phyloP scores from a whole-genome alignment of 768 basidiomycete genomes.

The Mycena galericulata region DNA sequence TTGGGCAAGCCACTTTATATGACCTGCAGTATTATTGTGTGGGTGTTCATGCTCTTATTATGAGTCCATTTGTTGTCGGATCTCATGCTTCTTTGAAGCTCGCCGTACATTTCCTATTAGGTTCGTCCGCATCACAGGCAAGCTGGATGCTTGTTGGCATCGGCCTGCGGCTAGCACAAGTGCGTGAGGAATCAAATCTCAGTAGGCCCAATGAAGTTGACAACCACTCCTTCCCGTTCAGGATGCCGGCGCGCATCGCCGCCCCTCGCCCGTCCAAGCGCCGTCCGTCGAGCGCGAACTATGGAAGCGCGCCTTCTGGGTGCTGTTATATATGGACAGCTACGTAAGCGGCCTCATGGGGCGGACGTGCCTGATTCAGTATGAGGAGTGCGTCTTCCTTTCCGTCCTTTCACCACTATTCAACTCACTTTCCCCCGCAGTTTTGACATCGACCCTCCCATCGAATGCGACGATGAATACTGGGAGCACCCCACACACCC shows the following conservation, averaged over 20 bases:
- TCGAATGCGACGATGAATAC: constrained; percentile 76
- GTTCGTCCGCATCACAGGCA: constrained; percentile 68
- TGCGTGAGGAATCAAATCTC: too few species aligned
- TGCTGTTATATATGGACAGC: constrained; percentile 36
- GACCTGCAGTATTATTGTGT: constrained; percentile 79
- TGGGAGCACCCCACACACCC: constrained; percentile 64
- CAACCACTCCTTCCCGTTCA: too few species aligned
- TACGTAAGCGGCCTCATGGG: constrained; percentile 57
- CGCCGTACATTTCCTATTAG: constrained; percentile 62
- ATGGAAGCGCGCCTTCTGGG: constrained; percentile 69
- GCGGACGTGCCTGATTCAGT: constrained; percentile 66
- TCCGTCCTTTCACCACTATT: constrained; percentile 2
- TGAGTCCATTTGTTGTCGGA: not conserved
- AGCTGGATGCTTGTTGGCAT: constrained; percentile 77
- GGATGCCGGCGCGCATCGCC: constrained; percentile 6
- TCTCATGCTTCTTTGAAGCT: constrained; percentile 44
- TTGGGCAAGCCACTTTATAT: constrained; percentile 73
- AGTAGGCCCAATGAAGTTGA: too few species aligned
- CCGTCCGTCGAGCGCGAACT: constrained; percentile 65
- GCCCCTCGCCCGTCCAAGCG: not conserved
- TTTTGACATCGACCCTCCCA: constrained; percentile 74
- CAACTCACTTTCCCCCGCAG: constrained; percentile 46
- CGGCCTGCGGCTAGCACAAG: constrained; percentile 21
- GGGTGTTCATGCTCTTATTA: constrained; percentile 39
- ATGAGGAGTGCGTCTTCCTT: constrained; percentile 61